phyloP scores from a whole-genome alignment of 805 yeast species.

The Candida hispaniensis region DNA sequence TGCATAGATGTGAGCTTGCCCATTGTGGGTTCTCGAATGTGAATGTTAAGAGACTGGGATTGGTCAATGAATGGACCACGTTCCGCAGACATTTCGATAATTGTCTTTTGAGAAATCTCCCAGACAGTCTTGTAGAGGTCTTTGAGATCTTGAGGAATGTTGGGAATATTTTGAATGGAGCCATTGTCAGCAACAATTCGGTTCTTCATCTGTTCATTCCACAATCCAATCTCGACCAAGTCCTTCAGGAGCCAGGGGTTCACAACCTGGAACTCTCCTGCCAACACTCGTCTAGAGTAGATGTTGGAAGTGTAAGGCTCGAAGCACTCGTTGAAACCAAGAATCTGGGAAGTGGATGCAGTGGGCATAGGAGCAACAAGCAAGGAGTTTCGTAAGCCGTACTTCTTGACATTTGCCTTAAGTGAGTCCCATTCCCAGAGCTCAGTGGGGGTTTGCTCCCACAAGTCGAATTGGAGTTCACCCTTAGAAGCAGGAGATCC shows the following conservation, averaged over 20 bases:
- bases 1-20: constrained; percentile 97
- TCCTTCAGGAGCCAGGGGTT: constrained; percentile 79
- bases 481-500: constrained; percentile 93
- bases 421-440: constrained; percentile 80
- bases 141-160: constrained; percentile 65
- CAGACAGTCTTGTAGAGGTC: constrained; percentile 86
- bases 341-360: constrained; percentile 91
- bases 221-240: constrained; percentile 66
- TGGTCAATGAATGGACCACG: constrained; percentile 69
- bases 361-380: constrained; percentile 88
- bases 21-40: constrained; percentile 83
- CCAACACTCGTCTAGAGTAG: constrained; percentile 78
- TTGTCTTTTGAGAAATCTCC: constrained; percentile 82
- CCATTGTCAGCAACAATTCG: constrained; percentile 69
- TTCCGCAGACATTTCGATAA: constrained; percentile 80
- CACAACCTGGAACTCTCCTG: constrained; percentile 91
- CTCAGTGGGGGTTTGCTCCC: constrained; percentile 69
- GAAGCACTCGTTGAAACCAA: constrained; percentile 90
- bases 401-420: constrained; percentile 44
- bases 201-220: constrained; percentile 74
- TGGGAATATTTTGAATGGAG: constrained; percentile 66
- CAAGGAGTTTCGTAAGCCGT: constrained; percentile 80
- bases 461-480: constrained; percentile 71
- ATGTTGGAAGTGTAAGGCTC: constrained; percentile 93
- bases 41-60: constrained; percentile 86